A percentile compares a stretch with the other conserved stretches of the same genome.
Conservation (phyloP, 2,329 filamentous ascomycete species). For the Conoideocrella luteorostrata region DNA sequence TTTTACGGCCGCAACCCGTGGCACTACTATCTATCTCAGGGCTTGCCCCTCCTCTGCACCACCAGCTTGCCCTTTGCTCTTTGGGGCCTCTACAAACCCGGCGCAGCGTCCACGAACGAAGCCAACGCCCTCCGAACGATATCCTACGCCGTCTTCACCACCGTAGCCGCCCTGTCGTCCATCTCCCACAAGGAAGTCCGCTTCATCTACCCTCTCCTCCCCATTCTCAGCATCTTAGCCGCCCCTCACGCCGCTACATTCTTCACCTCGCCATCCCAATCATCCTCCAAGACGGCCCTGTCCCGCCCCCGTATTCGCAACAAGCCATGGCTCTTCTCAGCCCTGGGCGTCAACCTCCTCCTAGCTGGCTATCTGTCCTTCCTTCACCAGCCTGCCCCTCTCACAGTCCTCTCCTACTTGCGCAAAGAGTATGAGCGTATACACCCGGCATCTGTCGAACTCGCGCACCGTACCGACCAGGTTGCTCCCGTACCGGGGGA, state of each 20-base stretch:
- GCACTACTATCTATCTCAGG: conserved; percentile 92
- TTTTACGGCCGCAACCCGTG: conserved; percentile 89
- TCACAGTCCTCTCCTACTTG: conserved; percentile 68
- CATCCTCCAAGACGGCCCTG: conserved; percentile 20
- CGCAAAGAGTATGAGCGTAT: conserved; percentile 63
- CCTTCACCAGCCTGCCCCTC: conserved; percentile 73
- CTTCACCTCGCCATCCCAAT: conserved; percentile 41
- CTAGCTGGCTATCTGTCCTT: conserved; percentile 69
- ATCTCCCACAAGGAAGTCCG: conserved; percentile 96
- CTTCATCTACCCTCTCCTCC: conserved; percentile 90
- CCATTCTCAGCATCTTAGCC: conserved; percentile 74
- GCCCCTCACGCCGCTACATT: conserved; percentile 61
- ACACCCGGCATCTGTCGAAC: conserved; percentile 30
- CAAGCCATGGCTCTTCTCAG: conserved; percentile 47
- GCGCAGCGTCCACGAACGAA: conserved; percentile 25
- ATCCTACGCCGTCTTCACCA: conserved; percentile 51
- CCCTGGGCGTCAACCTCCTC: conserved; percentile 60
- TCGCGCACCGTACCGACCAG: conserved; percentile 15
- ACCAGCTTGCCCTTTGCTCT: conserved; percentile 74
- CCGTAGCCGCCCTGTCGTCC: conserved; percentile 59
- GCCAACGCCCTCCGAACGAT: conserved; percentile 36
- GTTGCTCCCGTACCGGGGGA: conserved; percentile 20
- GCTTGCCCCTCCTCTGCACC: conserved; percentile 78
- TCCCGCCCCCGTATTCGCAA: conserved; percentile 36
- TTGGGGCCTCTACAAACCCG: conserved; percentile 52